Base-by-base conservation (phyloP, 306 rosid genomes). In the Cucurbita argyrosperma region DNA sequence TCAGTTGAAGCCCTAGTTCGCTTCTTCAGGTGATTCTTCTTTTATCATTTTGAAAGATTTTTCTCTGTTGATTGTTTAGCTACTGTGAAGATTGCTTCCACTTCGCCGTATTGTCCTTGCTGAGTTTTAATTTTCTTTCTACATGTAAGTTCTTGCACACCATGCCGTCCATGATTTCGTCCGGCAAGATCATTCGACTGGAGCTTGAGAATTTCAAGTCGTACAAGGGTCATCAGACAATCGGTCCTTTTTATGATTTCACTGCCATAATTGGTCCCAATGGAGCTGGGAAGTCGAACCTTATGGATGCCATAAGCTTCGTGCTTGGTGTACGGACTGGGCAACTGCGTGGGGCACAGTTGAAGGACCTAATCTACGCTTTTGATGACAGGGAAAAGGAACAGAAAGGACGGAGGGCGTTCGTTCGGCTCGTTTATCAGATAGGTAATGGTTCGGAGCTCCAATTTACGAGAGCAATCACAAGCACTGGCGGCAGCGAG, bases 251-350 rank as follows among this genome's bases (percentile, higher is more conserved):
- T 90, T 71, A 54, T 64, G 99, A 95, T 78, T 95, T 95, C 90
- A 95, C 99, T 39, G 97, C 97, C 23, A 87, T 95, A 1, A 91
- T 95, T 18, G 99, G 99, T 12, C 99, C 99, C 69, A 95, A 95
- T 59, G 99, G 99, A 4, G 83, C 99, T 47, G 99, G 99, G 21
- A 95, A 95, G 74, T 95, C 99, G 18, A 95, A 95, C 78, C 99
- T 95, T 62, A 95, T 95, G 99, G 99, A 95, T 77, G 99, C 99
- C 8, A 94, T 95, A 30, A 95, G 99, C 83, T 95, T 95, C 83
- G 99, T 95, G 18, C 96, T 95, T 11, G 99, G 99, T 8, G 96
- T 95, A n/a, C 82, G 96, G 74, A 78, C 96, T 12, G 97, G 96
- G 11, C 97, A 95, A 55, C 91, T 95, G 38, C 99, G 99, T n/a